Percentiles rank a stretch among this genome's conserved stretches.
phyloP scores from a whole-genome alignment of 1,284 basidiomycete species.

The Termitomyces sp. region DNA sequence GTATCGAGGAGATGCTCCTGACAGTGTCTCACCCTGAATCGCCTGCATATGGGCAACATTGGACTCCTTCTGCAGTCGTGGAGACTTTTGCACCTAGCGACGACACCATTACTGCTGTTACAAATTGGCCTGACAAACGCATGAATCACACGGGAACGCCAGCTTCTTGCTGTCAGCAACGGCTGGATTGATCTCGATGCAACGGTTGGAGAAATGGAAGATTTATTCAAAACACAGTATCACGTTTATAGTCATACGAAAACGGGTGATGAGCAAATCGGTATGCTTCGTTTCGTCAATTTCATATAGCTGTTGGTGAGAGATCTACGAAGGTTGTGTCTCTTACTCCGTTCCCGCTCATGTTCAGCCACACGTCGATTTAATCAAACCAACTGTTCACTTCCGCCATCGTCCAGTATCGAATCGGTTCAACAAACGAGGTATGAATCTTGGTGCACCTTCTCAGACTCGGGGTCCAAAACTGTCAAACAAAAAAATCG shows the following conservation, averaged over 20 bases:
- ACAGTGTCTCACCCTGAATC: slow-evolving; percentile 34
- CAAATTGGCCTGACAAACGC: slow-evolving; percentile 36
- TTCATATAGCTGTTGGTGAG: not conserved
- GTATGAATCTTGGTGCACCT: slow-evolving; percentile 27
- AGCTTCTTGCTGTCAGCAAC: slow-evolving; percentile 33
- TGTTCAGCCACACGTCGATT: slow-evolving; percentile 37
- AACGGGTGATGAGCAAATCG: slow-evolving; percentile 28
- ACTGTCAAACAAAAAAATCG: slow-evolving; percentile 15
- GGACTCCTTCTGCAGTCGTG: slow-evolving; percentile 24
- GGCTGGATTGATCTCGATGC: slow-evolving; percentile 45
- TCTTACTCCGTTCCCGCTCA: slow-evolving; percentile 40
- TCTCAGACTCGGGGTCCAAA: slow-evolving; percentile 17
- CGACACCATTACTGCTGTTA: slow-evolving; percentile 37
- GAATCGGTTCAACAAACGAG: slow-evolving; percentile 18
- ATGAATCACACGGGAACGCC: slow-evolving; percentile 34
- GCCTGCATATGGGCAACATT: slow-evolving; percentile 30
- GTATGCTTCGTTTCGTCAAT: slow-evolving; percentile 10
- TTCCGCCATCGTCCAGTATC: slow-evolving; percentile 23
- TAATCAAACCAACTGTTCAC: slow-evolving; percentile 40
- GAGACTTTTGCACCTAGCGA: slow-evolving; percentile 26
- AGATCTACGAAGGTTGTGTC: slow-evolving; percentile 34
- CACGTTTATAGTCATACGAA: slow-evolving; percentile 36
- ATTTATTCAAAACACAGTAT: slow-evolving; percentile 44
- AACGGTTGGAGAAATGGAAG: slow-evolving; percentile 39
- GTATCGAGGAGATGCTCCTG: slow-evolving; percentile 32